Conservation (phyloP, 208 protist genomes). For the Endotrypanum monterogeii region DNA sequence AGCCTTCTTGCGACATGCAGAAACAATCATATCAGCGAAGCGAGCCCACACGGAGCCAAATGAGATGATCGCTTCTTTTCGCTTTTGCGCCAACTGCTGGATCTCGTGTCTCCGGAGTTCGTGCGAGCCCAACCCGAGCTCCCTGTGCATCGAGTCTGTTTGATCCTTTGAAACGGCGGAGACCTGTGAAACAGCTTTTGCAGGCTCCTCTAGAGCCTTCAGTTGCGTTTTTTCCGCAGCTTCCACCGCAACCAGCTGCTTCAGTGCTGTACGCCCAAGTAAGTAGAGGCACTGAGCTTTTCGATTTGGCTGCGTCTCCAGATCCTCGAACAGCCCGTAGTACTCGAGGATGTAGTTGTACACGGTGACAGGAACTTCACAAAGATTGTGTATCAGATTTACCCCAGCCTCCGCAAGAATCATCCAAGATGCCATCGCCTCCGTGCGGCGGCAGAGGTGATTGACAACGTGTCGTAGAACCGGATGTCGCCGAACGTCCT, state of each 20-base stretch:
- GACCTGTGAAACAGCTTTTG: slow-evolving; percentile 2
- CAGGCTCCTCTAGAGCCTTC: slow-evolving; percentile 65
- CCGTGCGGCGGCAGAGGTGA: slow-evolving; percentile 82
- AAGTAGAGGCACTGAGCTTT: slow-evolving; percentile 78
- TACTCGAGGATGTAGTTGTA: slow-evolving; percentile 84
- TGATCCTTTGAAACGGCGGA: slow-evolving; percentile 23
- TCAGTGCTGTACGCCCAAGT: slow-evolving; percentile 76
- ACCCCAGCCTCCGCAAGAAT: slow-evolving; percentile 70
- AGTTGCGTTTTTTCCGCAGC: slow-evolving; percentile 73
- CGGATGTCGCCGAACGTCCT: slow-evolving; percentile 48
- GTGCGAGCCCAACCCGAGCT: slow-evolving; percentile 81
- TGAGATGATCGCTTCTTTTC: slow-evolving; percentile 68
- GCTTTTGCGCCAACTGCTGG: slow-evolving; percentile 72
- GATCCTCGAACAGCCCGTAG: slow-evolving; percentile 25
- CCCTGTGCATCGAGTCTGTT: slow-evolving; percentile 85
- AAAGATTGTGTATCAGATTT: slow-evolving; percentile 75
- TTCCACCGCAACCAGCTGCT: slow-evolving; percentile 88
- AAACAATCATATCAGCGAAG: slow-evolving; percentile 55
- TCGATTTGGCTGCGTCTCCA: slow-evolving; percentile 34
- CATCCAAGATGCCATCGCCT: slow-evolving; percentile 78
- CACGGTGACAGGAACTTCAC: slow-evolving; percentile 67
- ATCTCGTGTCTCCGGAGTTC: slow-evolving; percentile 85
- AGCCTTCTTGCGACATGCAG: slow-evolving; percentile 56
- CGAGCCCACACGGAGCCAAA: slow-evolving; percentile 76
- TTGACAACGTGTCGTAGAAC: slow-evolving; percentile 73